phyloP scores from a whole-genome alignment of 2,329 filamentous ascomycete genomes.

The Pseudopyricularia cyperi region DNA sequence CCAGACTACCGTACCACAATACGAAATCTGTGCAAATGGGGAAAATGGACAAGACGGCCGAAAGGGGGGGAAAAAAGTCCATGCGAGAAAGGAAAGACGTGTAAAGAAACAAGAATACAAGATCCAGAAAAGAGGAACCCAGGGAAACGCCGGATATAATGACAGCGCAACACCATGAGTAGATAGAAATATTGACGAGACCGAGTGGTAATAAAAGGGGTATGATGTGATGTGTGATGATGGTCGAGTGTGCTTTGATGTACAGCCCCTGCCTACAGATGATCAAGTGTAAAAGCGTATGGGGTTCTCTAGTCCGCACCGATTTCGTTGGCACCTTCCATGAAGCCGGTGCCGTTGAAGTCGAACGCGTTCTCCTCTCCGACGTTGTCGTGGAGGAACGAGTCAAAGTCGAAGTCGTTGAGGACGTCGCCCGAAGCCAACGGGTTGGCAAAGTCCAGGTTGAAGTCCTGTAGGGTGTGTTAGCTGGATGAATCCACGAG shows the following conservation, averaged over 20 bases:
- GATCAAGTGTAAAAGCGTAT: background rate
- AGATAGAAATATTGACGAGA: background rate
- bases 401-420: slow-evolving; percentile 56
- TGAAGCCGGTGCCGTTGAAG: slow-evolving; percentile 38
- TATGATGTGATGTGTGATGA: background rate
- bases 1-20: background rate
- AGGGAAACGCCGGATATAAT: background rate
- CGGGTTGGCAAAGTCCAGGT: slow-evolving; percentile 43
- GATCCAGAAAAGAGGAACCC: background rate
- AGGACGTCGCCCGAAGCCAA: slow-evolving; percentile 42
- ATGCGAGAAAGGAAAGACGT: background rate
- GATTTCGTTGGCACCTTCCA: slow-evolving; percentile 43
- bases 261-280: background rate
- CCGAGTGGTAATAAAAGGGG: background rate
- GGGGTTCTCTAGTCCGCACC: slow-evolving; percentile 34
- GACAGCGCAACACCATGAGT: background rate
- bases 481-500: background rate
- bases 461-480: slow-evolving; percentile 23
- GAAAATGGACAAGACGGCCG: background rate
- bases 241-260: background rate
- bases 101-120: background rate
- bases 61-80: background rate
- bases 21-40: slow-evolving; percentile 3
- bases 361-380: slow-evolving; percentile 36
- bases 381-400: slow-evolving; percentile 45